A percentile compares a stretch with the other conserved stretches of the same genome.
Conservation (phyloP, 495 filamentous ascomycete genomes). For the Trichocladium antarcticum region DNA sequence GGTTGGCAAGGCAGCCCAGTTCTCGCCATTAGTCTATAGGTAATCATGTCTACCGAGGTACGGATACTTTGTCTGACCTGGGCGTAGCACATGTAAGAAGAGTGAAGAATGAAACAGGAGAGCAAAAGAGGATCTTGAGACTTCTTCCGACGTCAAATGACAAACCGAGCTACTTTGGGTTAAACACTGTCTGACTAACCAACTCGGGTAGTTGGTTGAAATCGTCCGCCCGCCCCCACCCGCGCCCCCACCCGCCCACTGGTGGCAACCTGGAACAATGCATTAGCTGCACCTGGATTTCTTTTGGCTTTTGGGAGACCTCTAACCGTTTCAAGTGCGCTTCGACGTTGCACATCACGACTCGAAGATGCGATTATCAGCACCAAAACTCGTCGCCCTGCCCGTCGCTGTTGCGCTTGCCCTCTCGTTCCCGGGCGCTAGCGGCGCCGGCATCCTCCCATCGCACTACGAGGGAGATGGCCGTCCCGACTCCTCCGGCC, state of each 20-base stretch:
- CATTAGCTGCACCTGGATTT: too few relatives aligned
- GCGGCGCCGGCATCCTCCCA: slow-evolving; percentile 15
- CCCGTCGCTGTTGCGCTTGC: slow-evolving; percentile 15
- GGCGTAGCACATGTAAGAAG: too few relatives aligned
- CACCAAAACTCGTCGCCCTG: slow-evolving; percentile 4
- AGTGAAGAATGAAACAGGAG: too few relatives aligned
- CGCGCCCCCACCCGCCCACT: too few relatives aligned
- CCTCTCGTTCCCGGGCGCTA: slow-evolving; percentile 16
- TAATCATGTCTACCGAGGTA: too few relatives aligned
- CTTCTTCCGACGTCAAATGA: too few relatives aligned
- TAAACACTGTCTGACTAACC: not conserved
- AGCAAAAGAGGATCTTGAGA: too few relatives aligned
- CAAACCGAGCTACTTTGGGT: not conserved
- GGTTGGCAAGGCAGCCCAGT: too few relatives aligned
- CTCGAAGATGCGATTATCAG: slow-evolving; percentile 23
- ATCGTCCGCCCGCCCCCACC: too few relatives aligned
- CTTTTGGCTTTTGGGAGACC: not conserved
- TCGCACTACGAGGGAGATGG: slow-evolving; percentile 4
- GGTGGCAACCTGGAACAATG: not conserved
- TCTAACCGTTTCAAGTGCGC: not conserved
- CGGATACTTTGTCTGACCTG: too few relatives aligned
- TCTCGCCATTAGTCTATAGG: too few relatives aligned
- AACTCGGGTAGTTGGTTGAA: not conserved
- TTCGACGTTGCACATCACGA: not conserved
- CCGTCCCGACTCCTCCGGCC: slow-evolving; percentile 2